Conservation (phyloP, 2,329 filamentous ascomycete species). For the Paracorniculantispora psalliotae region DNA sequence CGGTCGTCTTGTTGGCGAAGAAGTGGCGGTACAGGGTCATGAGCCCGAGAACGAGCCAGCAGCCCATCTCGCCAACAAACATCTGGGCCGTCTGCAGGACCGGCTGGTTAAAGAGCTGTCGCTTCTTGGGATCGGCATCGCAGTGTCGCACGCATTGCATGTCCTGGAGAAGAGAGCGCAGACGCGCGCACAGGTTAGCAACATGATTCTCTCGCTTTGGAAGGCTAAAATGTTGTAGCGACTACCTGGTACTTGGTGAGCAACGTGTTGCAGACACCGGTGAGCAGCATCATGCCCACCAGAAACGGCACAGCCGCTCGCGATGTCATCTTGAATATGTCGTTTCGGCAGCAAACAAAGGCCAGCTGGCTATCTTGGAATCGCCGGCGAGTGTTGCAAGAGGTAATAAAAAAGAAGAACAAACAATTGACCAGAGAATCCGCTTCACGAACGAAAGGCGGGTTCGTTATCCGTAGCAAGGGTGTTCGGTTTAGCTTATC, state of each 20-base stretch:
- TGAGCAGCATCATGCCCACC: conserved; percentile 93
- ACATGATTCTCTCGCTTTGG: conserved; percentile 1
- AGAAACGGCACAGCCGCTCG: conserved; percentile 73
- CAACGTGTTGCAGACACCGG: conserved; percentile 93
- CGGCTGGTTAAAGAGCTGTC: conserved; percentile 81
- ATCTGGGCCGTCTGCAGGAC: conserved; percentile 96
- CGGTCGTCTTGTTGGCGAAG: conserved; percentile 32
- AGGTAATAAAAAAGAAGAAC: neutral
- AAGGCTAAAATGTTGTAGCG: no score
- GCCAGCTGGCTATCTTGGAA: neutral
- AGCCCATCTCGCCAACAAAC: conserved; percentile 95
- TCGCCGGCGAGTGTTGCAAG: neutral
- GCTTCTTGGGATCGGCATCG: conserved; percentile 59
- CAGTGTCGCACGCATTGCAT: conserved; percentile 96
- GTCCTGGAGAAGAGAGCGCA: conserved; percentile 52
- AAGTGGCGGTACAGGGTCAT: conserved; percentile 62
- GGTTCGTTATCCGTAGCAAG: neutral
- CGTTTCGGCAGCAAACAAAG: neutral
- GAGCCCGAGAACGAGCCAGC: conserved; percentile 81
- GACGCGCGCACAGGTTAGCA: neutral
- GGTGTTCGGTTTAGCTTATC: neutral
- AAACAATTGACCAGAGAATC: neutral
- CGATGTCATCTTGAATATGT: conserved; percentile 55
- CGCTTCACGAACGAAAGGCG: neutral
- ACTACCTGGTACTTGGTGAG: conserved; percentile 90